phyloP scores from a whole-genome alignment of 2,329 filamentous ascomycete species.

The Cladorrhinum sp. region DNA sequence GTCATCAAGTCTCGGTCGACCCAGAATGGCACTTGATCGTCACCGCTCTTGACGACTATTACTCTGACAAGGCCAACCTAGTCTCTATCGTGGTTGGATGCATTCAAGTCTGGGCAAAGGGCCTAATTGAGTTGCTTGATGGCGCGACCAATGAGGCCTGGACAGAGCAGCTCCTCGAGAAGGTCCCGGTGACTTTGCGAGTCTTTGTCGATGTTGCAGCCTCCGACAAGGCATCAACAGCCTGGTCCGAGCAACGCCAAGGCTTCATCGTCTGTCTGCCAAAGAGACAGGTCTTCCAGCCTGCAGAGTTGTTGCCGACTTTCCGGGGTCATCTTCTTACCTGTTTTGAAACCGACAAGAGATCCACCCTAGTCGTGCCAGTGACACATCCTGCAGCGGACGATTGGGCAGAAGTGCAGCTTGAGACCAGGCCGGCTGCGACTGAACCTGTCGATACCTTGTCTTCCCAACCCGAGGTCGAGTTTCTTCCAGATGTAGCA shows the following conservation, averaged over 20 bases:
- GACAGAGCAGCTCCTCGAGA: conserved; percentile 42
- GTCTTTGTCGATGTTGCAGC: conserved; percentile 38
- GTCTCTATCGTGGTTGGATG: conserved; percentile 36
- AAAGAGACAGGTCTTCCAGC: conserved; percentile 30
- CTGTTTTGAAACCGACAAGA: conserved; percentile 34
- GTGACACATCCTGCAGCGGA: conserved; percentile 28
- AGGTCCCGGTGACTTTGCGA: conserved; percentile 29
- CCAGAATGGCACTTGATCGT: conserved; percentile 45
- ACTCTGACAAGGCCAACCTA: conserved; percentile 40
- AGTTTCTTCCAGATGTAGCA: conserved; percentile 41
- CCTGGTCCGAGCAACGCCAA: conserved; percentile 36
- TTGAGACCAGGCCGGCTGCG: conserved; percentile 32
- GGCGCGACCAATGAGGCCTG: conserved; percentile 39
- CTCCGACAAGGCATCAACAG: conserved; percentile 31
- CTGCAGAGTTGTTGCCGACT: conserved; percentile 34
- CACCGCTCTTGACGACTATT: conserved; percentile 36
- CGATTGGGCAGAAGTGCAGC: conserved; percentile 43
- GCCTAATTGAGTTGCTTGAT: conserved; percentile 41
- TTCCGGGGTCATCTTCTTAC: conserved; percentile 37
- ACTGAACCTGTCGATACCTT: conserved; percentile 34
- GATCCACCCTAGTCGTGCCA: neutral
- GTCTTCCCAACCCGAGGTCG: conserved; percentile 12
- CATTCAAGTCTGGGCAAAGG: conserved; percentile 40
- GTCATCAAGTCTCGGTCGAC: conserved; percentile 38
- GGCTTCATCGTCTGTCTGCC: conserved; percentile 42